These are phyloP conservation scores for Allium cepa DNA, from an alignment of 106 monocot species.

Conservation along the genomic window DNA sequence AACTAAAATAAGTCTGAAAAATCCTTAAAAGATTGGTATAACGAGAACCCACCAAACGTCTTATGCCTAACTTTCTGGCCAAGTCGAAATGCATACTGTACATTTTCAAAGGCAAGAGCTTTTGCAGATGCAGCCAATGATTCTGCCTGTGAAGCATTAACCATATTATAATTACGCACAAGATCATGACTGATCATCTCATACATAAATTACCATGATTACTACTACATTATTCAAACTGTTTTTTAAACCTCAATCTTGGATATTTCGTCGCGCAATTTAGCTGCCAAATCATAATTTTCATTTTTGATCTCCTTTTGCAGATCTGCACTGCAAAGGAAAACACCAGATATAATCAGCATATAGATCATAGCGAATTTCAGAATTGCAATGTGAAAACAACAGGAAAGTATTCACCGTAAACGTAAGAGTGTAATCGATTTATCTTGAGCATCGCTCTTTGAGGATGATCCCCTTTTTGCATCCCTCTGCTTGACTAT, in stretches of 20 bases:
- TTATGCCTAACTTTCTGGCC: constrained; percentile 88
- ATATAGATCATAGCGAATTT: background rate
- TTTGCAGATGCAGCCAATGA: constrained; percentile 87
- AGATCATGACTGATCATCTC: background rate
- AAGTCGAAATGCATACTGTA: constrained; percentile 80
- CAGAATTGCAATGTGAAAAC: background rate
- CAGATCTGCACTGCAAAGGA: constrained; percentile 68
- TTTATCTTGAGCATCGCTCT: constrained; percentile 92
- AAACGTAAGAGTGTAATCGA: constrained; percentile 54
- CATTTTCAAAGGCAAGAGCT: constrained; percentile 75
- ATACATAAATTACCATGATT: too few species aligned
- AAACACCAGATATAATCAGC: background rate
- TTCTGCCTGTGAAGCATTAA: constrained; percentile 43
- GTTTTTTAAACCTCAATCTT: constrained; percentile 56
- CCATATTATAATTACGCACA: background rate
- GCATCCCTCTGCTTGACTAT: constrained; percentile 66
- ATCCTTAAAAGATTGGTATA: background rate
- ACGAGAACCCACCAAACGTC: constrained; percentile 49
- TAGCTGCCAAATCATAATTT: constrained; percentile 69
- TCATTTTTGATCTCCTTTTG: constrained; percentile 80
- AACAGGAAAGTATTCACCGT: constrained; percentile 36
- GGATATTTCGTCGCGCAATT: constrained; percentile 75
- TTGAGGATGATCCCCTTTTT: constrained; percentile 79
- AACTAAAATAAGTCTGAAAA: background rate
- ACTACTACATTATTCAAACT: too few species aligned